phyloP scores from a whole-genome alignment of 1,139 yeast genomes.

The Wickerhamomyces sp. region DNA sequence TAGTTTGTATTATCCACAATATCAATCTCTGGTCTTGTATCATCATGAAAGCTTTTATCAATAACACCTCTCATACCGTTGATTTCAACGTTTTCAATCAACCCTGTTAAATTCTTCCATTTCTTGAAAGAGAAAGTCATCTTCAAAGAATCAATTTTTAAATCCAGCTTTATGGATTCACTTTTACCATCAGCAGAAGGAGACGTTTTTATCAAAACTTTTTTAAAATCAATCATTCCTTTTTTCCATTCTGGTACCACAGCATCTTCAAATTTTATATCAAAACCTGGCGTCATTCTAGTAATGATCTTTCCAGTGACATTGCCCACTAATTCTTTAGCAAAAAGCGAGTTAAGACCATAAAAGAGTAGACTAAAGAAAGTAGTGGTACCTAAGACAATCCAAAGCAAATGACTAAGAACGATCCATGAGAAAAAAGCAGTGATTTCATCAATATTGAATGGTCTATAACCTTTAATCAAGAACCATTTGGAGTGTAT shows the following conservation, averaged over 20 bases:
- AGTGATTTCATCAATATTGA: constrained; percentile 47
- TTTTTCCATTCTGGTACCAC: constrained; percentile 41
- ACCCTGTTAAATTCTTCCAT: constrained; percentile 67
- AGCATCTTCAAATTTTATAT: constrained; percentile 43
- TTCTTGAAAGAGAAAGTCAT: constrained; percentile 58
- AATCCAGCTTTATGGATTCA: constrained; percentile 25
- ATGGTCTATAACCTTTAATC: constrained; percentile 44
- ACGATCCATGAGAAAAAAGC: constrained; percentile 56
- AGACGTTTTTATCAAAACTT: constrained; percentile 39
- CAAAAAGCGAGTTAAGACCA: constrained; percentile 36
- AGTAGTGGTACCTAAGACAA: constrained; percentile 61
- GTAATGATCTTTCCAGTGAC: constrained; percentile 29
- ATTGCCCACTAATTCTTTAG: constrained; percentile 33
- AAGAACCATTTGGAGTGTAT: constrained; percentile 57
- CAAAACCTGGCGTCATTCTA: constrained; percentile 30
- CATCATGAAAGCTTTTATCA: constrained; percentile 35
- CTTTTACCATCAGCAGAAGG: constrained; percentile 23
- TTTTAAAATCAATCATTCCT: constrained; percentile 58
- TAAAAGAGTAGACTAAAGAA: constrained; percentile 51
- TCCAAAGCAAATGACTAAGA: constrained; percentile 52
- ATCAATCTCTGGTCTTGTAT: constrained; percentile 35
- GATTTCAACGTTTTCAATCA: constrained; percentile 56
- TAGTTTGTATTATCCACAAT: constrained; percentile 36
- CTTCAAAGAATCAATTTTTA: constrained; percentile 49
- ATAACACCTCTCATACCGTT: constrained; percentile 57